Conservation (phyloP, 352 stramenopile species). For the Aphanomyces astaci region DNA sequence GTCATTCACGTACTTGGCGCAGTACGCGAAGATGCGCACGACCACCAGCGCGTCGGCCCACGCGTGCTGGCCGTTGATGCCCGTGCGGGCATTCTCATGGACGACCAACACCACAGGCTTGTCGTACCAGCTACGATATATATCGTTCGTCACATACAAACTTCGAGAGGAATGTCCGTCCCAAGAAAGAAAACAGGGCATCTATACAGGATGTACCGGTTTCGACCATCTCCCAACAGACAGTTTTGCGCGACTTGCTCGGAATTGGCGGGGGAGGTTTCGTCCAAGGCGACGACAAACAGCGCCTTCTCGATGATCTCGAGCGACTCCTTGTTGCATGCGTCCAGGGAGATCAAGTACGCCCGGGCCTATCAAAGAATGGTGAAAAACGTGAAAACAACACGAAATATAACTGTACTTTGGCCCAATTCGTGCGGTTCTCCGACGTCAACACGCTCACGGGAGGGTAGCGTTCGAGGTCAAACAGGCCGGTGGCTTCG, state of each 20-base stretch:
- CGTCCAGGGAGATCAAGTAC: constrained; percentile 77
- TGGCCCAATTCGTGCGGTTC: constrained; percentile 92
- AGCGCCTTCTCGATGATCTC: constrained; percentile 89
- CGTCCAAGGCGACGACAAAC: constrained; percentile 90
- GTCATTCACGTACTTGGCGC: constrained; percentile 87
- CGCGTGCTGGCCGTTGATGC: constrained; percentile 93
- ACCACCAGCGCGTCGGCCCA: constrained; percentile 97
- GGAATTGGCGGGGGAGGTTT: constrained; percentile 71
- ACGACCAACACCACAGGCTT: constrained; percentile 97
- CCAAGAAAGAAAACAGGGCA: no score
- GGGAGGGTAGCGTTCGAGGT: constrained; percentile 75
- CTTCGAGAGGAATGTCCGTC: not conserved
- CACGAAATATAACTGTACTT: constrained; percentile 36
- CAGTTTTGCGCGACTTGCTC: constrained; percentile 78
- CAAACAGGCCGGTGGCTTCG: constrained; percentile 78
- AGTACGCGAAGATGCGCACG: constrained; percentile 91
- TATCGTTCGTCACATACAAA: not conserved
- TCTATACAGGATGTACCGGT: constrained; percentile 57
- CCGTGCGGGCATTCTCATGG: constrained; percentile 92
- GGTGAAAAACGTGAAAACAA: not conserved
- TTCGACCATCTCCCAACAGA: constrained; percentile 84
- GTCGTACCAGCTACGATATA: constrained; percentile 85
- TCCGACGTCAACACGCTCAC: constrained; percentile 93
- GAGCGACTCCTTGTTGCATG: constrained; percentile 85
- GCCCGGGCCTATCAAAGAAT: constrained; percentile 55